Evolutionary conservation across 2,329 filamentous ascomycete species (phyloP), one percentile per base, ranked within the genome.

Genomic region (Ambrosiella cleistominuta): DNA sequence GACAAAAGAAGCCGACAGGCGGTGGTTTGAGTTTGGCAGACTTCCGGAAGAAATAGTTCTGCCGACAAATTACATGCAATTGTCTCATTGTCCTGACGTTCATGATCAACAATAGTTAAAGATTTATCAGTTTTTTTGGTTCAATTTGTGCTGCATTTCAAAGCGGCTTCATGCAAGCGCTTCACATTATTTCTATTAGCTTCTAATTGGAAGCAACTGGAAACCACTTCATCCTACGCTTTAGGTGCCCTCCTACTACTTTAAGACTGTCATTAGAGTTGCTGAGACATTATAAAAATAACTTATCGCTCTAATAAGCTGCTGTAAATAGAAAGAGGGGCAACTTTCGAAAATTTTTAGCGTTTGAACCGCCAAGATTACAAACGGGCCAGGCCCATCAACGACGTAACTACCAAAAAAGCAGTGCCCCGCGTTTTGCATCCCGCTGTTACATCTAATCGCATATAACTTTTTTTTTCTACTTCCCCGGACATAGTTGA

Each of bases 1-100:
- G 79, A 62, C 72, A 71, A 56, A 72, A 71, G 64, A 57, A 59
- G 45, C 37, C 60, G 7, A 36, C 3, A 7, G 7, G 45, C 4
- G 64, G 71, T 11, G 13, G 59, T 15, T 66, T 81, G 37, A 79
- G 74, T 61, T 71, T 82, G n/a, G 70, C 75, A 37, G 75, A 79
- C 65, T 80, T 81, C 62, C 74, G 77, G 63, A 71, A 70, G 60
- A 59, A 54, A 57, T 60, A 45, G 7, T 5, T 17, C n/a, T 15
- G 44, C 44, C n/a, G 11, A 47, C 2, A 15, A 47, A 47, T 3
- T 27, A 27, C 27, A 27, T 27, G n/a, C n/a, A 11, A 15, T 47
- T 47, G 9, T 47, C 44, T 7, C 44, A 15, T 15, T 17, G 44
- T 19, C 44, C 27, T 5, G 6, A 42, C n/a, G 39, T n/a, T 12